Evolutionary conservation across 2,329 filamentous ascomycete genomes (phyloP).

Genomic region (Diaporthe citriasiana): DNA sequence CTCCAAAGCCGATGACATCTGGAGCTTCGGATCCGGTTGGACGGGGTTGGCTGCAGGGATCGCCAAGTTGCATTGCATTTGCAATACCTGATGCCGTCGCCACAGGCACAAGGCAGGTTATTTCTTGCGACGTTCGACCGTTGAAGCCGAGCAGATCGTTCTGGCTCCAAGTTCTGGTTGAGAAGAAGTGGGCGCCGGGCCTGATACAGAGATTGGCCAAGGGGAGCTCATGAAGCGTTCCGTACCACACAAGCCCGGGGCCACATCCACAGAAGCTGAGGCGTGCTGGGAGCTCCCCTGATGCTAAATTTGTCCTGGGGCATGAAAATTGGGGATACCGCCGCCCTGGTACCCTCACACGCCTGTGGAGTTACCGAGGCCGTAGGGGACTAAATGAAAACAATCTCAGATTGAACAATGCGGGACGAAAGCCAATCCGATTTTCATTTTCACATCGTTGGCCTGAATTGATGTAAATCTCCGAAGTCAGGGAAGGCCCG

Average conservation of each 20-base stretch:
- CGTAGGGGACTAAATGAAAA: background rate
- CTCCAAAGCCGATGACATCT: conserved; percentile 6
- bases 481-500: conserved; percentile 3
- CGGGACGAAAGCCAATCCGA: background rate
- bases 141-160: background rate
- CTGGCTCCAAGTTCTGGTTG: background rate
- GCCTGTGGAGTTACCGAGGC: conserved; percentile 4
- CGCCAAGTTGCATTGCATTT: conserved; percentile 10
- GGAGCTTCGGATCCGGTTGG: conserved; percentile 29
- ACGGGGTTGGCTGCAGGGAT: background rate
- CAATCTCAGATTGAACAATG: conserved; percentile 22
- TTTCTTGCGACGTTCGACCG: conserved; percentile 24
- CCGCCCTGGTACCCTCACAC: background rate
- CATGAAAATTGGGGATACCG: conserved; percentile 20
- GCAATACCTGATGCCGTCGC: conserved; percentile 18
- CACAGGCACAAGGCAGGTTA: conserved; percentile 25
- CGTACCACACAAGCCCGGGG: background rate
- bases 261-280: conserved; percentile 12
- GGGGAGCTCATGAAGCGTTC: conserved; percentile 4
- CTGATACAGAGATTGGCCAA: background rate
- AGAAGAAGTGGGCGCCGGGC: background rate
- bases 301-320: background rate
- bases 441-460: background rate
- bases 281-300: conserved; percentile 28
- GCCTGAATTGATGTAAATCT: background rate